Conservation (phyloP, 768 basidiomycete genomes). For the Trametes cingulata region DNA sequence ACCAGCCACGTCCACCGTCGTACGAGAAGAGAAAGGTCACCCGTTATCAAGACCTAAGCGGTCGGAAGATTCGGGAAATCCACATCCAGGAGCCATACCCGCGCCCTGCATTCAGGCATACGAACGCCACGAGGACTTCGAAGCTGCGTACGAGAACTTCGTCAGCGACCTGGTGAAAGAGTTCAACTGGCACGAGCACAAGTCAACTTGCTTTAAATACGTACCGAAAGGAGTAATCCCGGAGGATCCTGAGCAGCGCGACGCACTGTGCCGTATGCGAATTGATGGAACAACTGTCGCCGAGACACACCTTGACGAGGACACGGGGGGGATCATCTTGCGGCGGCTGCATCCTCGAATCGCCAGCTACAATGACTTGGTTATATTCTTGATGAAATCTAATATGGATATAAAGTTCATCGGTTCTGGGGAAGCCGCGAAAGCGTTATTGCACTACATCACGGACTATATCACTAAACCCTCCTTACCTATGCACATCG, state of each 20-base stretch:
- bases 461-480: constrained; percentile 42
- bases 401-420: constrained; percentile 38
- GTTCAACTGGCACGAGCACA: no score
- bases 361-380: constrained; percentile 3
- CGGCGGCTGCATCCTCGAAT: constrained; percentile 13
- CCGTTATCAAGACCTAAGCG: neutral
- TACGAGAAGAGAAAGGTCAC: neutral
- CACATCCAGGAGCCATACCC: no score
- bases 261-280: constrained; percentile 5
- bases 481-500: constrained; percentile 24
- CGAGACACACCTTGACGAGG: constrained; percentile 1
- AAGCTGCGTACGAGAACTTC: neutral
- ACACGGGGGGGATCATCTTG: constrained; percentile 7
- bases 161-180: neutral
- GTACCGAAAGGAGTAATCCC: neutral
- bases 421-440: constrained; percentile 35
- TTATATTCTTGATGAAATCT: constrained; percentile 19
- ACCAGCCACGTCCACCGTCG: no score
- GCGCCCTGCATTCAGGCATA: neutral
- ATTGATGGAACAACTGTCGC: constrained; percentile 9
- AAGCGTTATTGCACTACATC: constrained; percentile 37
- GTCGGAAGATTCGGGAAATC: neutral
- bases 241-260: neutral
- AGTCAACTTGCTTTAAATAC: constrained; percentile 25
- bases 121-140: neutral